Evolutionary conservation across 768 basidiomycete species (phyloP).

Genomic region (Galerina sulciceps): DNA sequence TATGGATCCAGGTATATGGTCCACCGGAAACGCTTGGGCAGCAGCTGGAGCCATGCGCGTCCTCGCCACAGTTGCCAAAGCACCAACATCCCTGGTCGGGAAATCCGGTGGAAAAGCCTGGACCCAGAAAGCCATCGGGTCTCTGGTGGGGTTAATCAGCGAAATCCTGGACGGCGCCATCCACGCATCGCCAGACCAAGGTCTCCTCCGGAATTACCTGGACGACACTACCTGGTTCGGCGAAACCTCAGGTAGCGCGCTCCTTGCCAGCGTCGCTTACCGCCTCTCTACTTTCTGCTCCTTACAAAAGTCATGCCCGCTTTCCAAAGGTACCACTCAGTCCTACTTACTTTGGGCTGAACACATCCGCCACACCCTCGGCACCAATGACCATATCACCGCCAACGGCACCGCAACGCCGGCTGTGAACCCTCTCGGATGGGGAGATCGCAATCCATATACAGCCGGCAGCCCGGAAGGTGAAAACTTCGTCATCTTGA

Average conservation of each 20-base stretch:
- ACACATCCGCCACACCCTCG: constrained; percentile 29
- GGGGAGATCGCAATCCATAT: constrained; percentile 33
- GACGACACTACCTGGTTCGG: constrained; percentile 38
- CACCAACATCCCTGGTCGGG: constrained; percentile 31
- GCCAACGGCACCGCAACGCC: constrained; percentile 36
- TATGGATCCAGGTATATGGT: constrained; percentile 47
- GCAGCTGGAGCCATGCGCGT: constrained; percentile 72
- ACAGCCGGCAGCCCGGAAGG: constrained; percentile 44
- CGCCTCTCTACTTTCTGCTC: constrained; percentile 31
- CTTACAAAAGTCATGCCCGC: not conserved
- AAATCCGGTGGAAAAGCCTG: constrained; percentile 18
- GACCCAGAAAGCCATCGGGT: constrained; percentile 25
- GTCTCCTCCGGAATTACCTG: constrained; percentile 41
- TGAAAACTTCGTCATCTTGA: constrained; percentile 38
- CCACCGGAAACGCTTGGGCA: constrained; percentile 73
- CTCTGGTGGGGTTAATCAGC: constrained; percentile 32
- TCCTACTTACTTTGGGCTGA: constrained; percentile 30
- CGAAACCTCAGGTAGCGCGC: constrained; percentile 39
- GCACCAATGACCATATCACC: constrained; percentile 26
- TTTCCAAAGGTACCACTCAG: constrained; percentile 2
- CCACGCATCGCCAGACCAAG: constrained; percentile 23
- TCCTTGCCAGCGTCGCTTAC: constrained; percentile 40
- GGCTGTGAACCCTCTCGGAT: constrained; percentile 40
- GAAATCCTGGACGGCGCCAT: constrained; percentile 43
- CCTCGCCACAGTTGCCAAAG: constrained; percentile 47